Conservation (phyloP, 2,329 filamentous ascomycete genomes). For the Botrytis squamosa region DNA sequence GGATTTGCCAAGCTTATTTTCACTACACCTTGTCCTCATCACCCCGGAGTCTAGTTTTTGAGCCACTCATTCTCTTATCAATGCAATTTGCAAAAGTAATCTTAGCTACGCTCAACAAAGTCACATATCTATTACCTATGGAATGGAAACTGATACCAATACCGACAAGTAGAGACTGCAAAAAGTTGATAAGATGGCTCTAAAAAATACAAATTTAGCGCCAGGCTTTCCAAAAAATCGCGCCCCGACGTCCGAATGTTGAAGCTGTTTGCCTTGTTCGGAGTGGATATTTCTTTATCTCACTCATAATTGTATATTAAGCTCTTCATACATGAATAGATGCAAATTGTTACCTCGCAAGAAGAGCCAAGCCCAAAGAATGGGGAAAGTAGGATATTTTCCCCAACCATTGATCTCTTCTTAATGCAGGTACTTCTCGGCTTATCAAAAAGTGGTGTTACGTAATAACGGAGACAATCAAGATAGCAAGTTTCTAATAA, state of each 20-base stretch:
- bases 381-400: background rate
- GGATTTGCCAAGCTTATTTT: background rate
- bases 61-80: background rate
- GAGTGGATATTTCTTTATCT: background rate
- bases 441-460: background rate
- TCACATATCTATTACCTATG: background rate
- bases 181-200: background rate
- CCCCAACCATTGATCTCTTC: background rate
- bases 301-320: background rate
- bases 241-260: background rate
- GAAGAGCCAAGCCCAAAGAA: background rate
- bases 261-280: background rate
- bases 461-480: fast-evolving
- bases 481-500: background rate
- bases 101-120: background rate
- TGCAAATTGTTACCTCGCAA: background rate
- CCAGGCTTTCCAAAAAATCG: background rate
- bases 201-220: background rate
- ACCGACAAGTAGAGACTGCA: background rate
- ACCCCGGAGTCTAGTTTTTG: background rate
- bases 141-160: too few species aligned
- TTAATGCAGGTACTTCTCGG: background rate
- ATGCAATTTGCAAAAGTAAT: background rate
- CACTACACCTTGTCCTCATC: background rate
- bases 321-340: background rate